A percentile compares a stretch with the other conserved stretches of the same genome.
phyloP scores from a whole-genome alignment of 1,284 basidiomycete species.

The Psilocybe mexicana region DNA sequence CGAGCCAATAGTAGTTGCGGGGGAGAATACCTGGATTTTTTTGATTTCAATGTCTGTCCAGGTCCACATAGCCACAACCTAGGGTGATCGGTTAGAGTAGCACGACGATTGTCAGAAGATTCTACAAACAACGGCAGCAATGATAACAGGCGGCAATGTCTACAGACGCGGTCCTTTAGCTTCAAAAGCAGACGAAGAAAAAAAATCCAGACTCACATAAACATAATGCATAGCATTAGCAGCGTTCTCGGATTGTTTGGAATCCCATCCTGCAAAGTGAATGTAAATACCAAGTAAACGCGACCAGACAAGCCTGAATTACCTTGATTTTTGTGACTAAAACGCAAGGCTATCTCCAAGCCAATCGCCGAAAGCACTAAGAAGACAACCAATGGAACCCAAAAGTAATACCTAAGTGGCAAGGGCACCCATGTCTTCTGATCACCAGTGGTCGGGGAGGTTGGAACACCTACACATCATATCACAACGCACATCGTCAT shows the following conservation, averaged over 20 bases:
- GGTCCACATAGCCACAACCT: slow-evolving; percentile 48
- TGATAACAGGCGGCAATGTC: slow-evolving; percentile 52
- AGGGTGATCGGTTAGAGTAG: slow-evolving; percentile 10
- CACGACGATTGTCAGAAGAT: background rate
- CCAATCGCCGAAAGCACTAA: slow-evolving; percentile 42
- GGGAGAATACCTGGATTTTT: slow-evolving; percentile 43
- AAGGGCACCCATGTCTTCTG: slow-evolving; percentile 40
- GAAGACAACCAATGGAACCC: slow-evolving; percentile 42
- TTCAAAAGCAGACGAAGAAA: background rate
- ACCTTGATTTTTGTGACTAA: slow-evolving; percentile 48
- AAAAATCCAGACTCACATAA: slow-evolving; percentile 37
- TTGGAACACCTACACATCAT: slow-evolving; percentile 8
- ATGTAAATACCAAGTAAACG: background rate
- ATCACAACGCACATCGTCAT: background rate
- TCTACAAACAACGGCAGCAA: slow-evolving; percentile 39
- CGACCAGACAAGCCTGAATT: slow-evolving; percentile 3
- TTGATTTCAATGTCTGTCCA: slow-evolving; percentile 59
- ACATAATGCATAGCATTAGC: slow-evolving; percentile 47
- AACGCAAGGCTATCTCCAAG: slow-evolving; percentile 48
- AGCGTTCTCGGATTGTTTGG: slow-evolving; percentile 31
- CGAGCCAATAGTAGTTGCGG: background rate
- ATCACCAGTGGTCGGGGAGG: slow-evolving; percentile 2
- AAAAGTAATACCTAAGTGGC: slow-evolving; percentile 49
- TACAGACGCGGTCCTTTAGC: slow-evolving; percentile 21
- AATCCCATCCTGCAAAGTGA: slow-evolving; percentile 42